phyloP scores from a whole-genome alignment of 2,329 filamentous ascomycete genomes.

The Cladophialophora yegresii region DNA sequence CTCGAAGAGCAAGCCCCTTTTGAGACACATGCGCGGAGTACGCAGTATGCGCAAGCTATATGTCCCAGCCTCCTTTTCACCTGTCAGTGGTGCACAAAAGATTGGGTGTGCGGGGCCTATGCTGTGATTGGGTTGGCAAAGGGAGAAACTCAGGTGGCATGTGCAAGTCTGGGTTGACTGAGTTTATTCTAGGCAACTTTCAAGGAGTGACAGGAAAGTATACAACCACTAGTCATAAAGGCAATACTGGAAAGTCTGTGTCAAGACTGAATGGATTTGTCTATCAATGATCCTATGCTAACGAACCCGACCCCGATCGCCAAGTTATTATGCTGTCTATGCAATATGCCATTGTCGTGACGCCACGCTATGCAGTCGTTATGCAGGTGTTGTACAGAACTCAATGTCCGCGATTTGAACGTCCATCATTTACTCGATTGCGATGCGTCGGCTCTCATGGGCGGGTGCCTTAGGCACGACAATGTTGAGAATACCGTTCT shows the following conservation, averaged over 20 bases:
- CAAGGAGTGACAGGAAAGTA: background rate
- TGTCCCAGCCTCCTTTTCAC: background rate
- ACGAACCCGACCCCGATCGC: background rate
- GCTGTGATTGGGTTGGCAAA: background rate
- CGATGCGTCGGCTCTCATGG: slow-evolving; percentile 55
- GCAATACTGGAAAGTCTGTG: background rate
- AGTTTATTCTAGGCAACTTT: background rate
- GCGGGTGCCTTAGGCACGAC: slow-evolving; percentile 59
- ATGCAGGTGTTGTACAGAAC: slow-evolving; percentile 21
- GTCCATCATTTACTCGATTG: slow-evolving; percentile 52
- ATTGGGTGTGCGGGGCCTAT: background rate
- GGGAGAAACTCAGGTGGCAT: background rate
- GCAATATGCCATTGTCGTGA: background rate
- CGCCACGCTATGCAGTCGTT: slow-evolving; percentile 21
- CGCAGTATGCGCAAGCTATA: background rate
- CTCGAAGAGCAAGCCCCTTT: background rate
- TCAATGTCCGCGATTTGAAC: slow-evolving; percentile 2
- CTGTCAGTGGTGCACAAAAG: background rate
- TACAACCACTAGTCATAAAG: background rate
- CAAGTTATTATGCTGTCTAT: background rate
- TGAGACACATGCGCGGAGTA: background rate
- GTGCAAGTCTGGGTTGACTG: slow-evolving; percentile 5
- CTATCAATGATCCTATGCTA: slow-evolving; percentile 3
- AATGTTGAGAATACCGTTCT: slow-evolving; percentile 61
- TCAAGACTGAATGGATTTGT: background rate